Base-by-base conservation (phyloP, 129 eudicot species). In the Erigeron canadensis region DNA sequence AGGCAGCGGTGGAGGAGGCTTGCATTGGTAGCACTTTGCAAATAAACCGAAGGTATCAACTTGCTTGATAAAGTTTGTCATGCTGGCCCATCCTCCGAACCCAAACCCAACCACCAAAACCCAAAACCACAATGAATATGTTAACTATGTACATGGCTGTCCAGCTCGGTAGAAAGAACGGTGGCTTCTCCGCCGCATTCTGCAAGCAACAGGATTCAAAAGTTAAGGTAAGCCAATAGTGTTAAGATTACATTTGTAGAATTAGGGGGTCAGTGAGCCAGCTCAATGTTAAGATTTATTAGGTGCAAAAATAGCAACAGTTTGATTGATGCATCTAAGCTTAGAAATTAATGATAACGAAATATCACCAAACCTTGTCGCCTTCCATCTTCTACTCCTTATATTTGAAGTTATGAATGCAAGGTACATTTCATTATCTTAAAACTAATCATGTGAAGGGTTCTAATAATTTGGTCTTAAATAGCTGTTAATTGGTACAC, bases 11-110 rank as follows among this genome's bases (percentile, higher is more conserved):
- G 86, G 72, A 4, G 86, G 82, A 10, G 86, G 77, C 42, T 86
- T 86, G 82, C 96, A 88, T 37, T 88, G 91, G 54, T 88, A 88
- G 69, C 96, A 88, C 79, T 85, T 88, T 2, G 96, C 87, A 78
- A 88, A 88, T 5, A 86, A 73, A 13, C 96, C 96, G 39, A 88
- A 88, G 0, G 82, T 83, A 63, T 88, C 85, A 28, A 88, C 91
- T 75, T 88, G 91, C n/a, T 68, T 83, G 60, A 88, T 84, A 82
- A 88, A 86, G 72, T 86, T 88, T 8, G 74, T 73, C 89, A 87
- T 87, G 67, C 95, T 88, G 28, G 95, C 95, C 95, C 95, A 88
- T 43, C 96, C 96, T 70, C 96, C 91, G 38, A 88, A 86, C 38
- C 96, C 89, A 67, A 88, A 88, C 39, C 96, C 96, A 17, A 88